These are phyloP conservation scores for Trypanosoma conorhini DNA, from an alignment of 208 protist species.

Conservation along the genomic window DNA sequence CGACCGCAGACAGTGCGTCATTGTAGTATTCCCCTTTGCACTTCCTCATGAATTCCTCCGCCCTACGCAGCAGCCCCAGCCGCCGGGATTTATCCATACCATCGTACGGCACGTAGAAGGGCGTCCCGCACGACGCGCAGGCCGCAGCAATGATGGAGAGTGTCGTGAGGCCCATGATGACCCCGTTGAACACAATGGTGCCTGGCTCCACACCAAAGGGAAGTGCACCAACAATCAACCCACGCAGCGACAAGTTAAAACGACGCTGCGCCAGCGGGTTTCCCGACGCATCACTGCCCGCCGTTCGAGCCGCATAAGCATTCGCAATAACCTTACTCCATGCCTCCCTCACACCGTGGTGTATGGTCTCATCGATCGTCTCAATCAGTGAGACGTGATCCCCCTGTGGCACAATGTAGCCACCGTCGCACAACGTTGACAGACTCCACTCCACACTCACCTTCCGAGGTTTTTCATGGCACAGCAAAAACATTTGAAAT, in stretches of 20 bases:
- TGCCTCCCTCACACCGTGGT: conserved; percentile 32
- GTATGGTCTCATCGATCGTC: conserved; percentile 25
- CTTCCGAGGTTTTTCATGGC: conserved; percentile 60
- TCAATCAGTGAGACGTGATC: conserved; percentile 43
- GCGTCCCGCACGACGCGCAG: conserved; percentile 58
- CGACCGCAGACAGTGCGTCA: conserved; percentile 61
- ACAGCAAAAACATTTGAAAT: conserved; percentile 62
- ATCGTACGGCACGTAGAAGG: conserved; percentile 72
- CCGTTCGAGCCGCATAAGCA: conserved; percentile 27
- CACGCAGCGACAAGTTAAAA: conserved; percentile 68
- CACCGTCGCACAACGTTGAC: conserved; percentile 58
- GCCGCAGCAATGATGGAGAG: conserved; percentile 68
- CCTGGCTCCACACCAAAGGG: conserved; percentile 58
- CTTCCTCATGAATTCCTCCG: conserved; percentile 48
- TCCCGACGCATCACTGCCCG: conserved; percentile 22
- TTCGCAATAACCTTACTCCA: conserved; percentile 52
- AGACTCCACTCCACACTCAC: conserved; percentile 62
- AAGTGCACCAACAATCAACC: conserved; percentile 60
- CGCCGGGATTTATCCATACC: conserved; percentile 43
- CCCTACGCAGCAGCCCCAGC: conserved; percentile 17
- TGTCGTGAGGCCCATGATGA: conserved; percentile 69
- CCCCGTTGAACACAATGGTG: conserved; percentile 68
- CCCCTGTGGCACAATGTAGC: conserved; percentile 51
- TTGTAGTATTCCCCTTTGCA: conserved; percentile 60
- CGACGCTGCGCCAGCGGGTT: conserved; percentile 27